phyloP scores from a whole-genome alignment of 495 filamentous ascomycete species.

The Wilcoxina mikolae region DNA sequence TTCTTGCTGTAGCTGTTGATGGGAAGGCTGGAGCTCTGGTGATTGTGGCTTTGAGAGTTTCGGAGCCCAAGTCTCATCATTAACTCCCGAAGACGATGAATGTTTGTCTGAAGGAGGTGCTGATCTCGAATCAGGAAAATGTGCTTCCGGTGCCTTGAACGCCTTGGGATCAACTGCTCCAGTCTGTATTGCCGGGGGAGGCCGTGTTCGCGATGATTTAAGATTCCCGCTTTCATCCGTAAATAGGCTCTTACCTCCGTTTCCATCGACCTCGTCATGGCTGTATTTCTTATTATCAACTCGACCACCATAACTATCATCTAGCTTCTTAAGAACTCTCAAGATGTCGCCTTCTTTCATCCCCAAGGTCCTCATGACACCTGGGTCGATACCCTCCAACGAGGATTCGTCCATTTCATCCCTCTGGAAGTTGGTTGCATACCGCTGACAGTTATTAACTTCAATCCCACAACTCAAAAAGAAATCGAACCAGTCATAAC shows the following conservation, averaged over 20 bases:
- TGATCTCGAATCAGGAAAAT: background rate
- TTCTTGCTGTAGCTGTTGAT: conserved; percentile 21
- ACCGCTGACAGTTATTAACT: conserved; percentile 82
- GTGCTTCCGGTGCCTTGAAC: conserved; percentile 47
- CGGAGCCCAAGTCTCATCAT: conserved; percentile 95
- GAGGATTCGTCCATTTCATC: conserved; percentile 94
- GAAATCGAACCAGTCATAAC: conserved; percentile 99
- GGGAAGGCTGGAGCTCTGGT: conserved; percentile 18
- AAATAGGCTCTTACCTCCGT: background rate
- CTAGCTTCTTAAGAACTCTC: conserved; percentile 79
- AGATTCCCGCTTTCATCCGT: conserved; percentile 2
- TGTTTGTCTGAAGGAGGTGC: background rate
- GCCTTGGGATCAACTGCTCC: conserved; percentile 74
- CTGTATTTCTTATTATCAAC: conserved; percentile 49
- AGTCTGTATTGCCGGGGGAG: conserved; percentile 67
- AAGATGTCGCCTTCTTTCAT: conserved; percentile 92
- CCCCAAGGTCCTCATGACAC: conserved; percentile 68
- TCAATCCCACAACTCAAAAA: conserved; percentile 85
- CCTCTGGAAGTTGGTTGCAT: conserved; percentile 68
- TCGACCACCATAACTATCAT: conserved; percentile 59
- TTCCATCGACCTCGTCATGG: conserved; percentile 35
- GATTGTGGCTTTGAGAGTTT: conserved; percentile 64
- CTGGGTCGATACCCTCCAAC: conserved; percentile 69
- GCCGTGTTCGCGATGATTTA: conserved; percentile 36
- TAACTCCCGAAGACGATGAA: conserved; percentile 46